These are phyloP conservation scores for Fraxinus paxiana DNA, from an alignment of 305 asterid species.

Conservation along the genomic window DNA sequence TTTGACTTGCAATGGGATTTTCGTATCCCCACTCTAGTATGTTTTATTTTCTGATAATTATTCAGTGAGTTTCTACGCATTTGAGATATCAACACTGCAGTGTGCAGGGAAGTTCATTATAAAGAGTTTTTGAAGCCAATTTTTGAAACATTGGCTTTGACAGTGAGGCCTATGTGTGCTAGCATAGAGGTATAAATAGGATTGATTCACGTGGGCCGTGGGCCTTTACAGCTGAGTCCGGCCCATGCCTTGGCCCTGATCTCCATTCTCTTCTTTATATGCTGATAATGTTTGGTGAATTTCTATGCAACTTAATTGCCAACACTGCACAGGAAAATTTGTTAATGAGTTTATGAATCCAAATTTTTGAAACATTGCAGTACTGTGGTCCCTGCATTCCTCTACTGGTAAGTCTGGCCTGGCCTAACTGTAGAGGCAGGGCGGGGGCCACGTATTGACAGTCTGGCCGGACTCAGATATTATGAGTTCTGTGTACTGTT, in stretches of 20 bases:
- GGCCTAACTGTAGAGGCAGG: not conserved
- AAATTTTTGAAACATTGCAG: not conserved
- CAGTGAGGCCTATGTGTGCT: not conserved
- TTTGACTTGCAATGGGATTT: not conserved
- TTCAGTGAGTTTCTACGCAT: not conserved
- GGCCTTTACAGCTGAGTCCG: not conserved
- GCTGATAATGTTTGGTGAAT: not conserved
- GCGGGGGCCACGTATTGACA: not conserved
- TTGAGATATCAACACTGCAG: not conserved
- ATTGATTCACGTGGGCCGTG: not conserved
- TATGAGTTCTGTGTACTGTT: not conserved
- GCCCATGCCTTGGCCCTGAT: not conserved
- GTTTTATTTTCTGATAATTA: not conserved
- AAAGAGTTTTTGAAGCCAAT: not conserved
- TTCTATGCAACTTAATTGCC: not conserved
- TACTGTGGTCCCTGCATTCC: not conserved
- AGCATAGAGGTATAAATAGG: not conserved
- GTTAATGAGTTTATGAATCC: not conserved
- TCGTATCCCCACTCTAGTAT: not conserved
- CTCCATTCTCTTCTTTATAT: not conserved
- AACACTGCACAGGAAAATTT: not conserved
- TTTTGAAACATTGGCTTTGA: not conserved
- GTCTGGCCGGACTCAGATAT: not conserved
- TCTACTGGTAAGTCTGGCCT: not conserved
- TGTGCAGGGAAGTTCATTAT: not conserved